Percentiles rank a stretch among this genome's conserved stretches.
Evolutionary conservation across 2,329 filamentous ascomycete genomes (phyloP).

Genomic region (Talaromyces sp.): DNA sequence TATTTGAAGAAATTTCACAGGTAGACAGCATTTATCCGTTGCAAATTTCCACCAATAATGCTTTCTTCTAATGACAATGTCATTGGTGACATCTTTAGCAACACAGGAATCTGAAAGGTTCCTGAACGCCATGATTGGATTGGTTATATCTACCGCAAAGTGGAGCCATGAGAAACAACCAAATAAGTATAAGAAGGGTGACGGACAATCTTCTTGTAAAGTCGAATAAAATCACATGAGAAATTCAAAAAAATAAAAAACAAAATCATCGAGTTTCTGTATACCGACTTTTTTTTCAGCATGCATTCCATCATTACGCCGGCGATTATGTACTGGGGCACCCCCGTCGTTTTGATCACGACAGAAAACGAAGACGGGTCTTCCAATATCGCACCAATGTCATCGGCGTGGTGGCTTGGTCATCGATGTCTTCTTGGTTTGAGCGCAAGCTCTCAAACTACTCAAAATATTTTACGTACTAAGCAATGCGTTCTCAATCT

Average conservation of each 20-base stretch:
- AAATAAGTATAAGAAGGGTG: not conserved
- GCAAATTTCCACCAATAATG: not conserved
- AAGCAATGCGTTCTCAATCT: conserved; percentile 41
- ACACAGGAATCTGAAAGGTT: not conserved
- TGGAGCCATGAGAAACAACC: not conserved
- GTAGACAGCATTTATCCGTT: no score
- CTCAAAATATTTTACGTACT: conserved; percentile 36
- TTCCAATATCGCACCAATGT: conserved; percentile 39
- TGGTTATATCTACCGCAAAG: not conserved
- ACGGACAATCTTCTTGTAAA: not conserved
- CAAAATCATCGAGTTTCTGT: no score
- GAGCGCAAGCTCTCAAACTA: conserved; percentile 29
- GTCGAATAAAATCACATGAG: no score
- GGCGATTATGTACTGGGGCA: conserved; percentile 5
- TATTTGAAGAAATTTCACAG: no score
- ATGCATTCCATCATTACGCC: conserved; percentile 1
- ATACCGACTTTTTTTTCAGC: not conserved
- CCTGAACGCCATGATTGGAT: not conserved
- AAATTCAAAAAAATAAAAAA: not conserved
- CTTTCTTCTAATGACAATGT: not conserved
- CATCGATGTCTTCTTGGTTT: conserved; percentile 41
- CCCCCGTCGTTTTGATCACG: conserved; percentile 32
- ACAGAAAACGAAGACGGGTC: conserved; percentile 37
- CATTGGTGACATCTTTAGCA: not conserved
- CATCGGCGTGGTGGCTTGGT: conserved; percentile 42